Percentiles rank a stretch among this genome's conserved stretches.
Evolutionary conservation across 345 rosid genomes (phyloP).

Genomic region (Eutrema japonicum): DNA sequence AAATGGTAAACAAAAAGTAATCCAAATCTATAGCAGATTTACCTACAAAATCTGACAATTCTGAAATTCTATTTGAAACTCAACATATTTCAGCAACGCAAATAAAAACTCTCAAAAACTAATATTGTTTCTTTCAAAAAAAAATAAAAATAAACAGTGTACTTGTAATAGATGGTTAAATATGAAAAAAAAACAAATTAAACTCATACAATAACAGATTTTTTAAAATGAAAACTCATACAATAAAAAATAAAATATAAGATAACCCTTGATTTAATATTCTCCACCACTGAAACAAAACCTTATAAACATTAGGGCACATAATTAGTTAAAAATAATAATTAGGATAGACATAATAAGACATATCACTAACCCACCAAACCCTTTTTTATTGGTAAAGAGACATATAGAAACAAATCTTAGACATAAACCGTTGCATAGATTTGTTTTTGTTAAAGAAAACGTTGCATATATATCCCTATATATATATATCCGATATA

Average conservation of each 20-base stretch:
- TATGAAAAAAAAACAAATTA: neutral
- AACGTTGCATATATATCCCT: neutral
- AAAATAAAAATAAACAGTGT: no score
- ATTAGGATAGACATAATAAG: neutral
- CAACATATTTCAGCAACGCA: no score
- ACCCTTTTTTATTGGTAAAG: conserved; percentile 4
- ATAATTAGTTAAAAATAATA: neutral
- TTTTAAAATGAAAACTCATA: neutral
- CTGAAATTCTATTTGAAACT: no score
- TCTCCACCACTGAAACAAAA: neutral
- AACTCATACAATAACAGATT: neutral
- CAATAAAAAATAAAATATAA: no score
- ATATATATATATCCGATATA: neutral
- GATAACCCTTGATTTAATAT: neutral
- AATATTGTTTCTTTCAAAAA: no score
- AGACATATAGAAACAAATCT: conserved; percentile 10
- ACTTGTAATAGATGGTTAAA: neutral
- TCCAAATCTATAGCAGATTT: no score
- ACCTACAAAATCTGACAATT: no score
- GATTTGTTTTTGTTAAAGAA: no score
- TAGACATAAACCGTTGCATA: neutral
- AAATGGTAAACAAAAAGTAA: no score
- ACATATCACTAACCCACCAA: conserved; percentile 1
- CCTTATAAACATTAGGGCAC: neutral
- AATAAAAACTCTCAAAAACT: no score